These are phyloP conservation scores for Fusarium papillatum DNA, from an alignment of 2,329 filamentous ascomycete genomes.

Conservation along the genomic window DNA sequence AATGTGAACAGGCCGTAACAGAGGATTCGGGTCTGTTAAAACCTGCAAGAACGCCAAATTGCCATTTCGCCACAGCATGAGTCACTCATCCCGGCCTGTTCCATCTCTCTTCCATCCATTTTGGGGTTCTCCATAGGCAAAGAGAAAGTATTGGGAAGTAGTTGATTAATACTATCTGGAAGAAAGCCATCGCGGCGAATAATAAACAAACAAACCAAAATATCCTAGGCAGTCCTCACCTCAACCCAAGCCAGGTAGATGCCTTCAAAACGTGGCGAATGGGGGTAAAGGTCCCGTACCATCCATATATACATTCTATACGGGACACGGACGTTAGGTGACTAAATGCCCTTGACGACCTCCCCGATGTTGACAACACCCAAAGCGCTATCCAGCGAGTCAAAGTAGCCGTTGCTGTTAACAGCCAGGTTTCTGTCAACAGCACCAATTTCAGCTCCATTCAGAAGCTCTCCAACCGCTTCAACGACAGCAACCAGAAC, in stretches of 20 bases:
- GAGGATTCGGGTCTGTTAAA: not conserved
- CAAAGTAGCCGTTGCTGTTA: conserved; percentile 18
- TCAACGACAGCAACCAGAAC: conserved; percentile 17
- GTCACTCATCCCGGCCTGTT: too few species aligned
- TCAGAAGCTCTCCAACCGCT: conserved; percentile 11
- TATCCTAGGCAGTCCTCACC: not conserved
- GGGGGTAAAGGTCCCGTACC: not conserved
- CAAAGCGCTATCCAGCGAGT: conserved; percentile 8
- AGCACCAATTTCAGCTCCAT: conserved; percentile 4
- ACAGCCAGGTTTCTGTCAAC: conserved; percentile 12
- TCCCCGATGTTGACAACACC: conserved; percentile 6
- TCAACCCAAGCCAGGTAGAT: not conserved
- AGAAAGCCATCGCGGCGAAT: not conserved
- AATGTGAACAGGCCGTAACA: not conserved
- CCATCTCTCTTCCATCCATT: too few species aligned
- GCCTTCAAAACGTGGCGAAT: not conserved
- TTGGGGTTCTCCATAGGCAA: too few species aligned
- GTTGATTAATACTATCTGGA: too few species aligned
- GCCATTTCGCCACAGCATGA: too few species aligned
- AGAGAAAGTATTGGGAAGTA: too few species aligned
- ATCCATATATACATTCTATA: not conserved
- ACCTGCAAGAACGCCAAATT: too few species aligned
- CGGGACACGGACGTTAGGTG: too few species aligned
- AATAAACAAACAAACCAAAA: not conserved
- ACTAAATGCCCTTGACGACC: not conserved